Conservation (phyloP, 2,329 filamentous ascomycete genomes). For the Beauveria rudraprayagi region DNA sequence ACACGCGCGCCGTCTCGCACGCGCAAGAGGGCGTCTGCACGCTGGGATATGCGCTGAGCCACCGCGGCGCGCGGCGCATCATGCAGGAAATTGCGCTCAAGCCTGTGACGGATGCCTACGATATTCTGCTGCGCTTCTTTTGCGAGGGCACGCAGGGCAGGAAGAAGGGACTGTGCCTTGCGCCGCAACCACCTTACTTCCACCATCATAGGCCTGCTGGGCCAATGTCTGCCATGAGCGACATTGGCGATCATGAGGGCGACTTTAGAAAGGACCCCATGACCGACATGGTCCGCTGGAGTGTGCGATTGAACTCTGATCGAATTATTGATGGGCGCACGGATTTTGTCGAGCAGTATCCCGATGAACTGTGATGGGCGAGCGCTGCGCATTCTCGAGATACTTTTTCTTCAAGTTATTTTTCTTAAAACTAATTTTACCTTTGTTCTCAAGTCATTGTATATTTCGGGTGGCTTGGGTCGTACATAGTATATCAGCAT, state of each 20-base stretch:
- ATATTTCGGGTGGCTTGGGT: background rate
- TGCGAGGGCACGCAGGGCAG: slow-evolving; percentile 32
- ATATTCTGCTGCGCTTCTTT: slow-evolving; percentile 38
- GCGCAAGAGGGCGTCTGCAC: slow-evolving; percentile 32
- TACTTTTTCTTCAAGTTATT: background rate
- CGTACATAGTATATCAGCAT: too few species aligned
- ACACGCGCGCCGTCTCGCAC: slow-evolving; percentile 38
- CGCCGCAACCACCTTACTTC: slow-evolving; percentile 35
- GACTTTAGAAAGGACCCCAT: slow-evolving; percentile 21
- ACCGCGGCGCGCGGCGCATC: slow-evolving; percentile 33
- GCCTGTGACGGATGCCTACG: slow-evolving; percentile 30
- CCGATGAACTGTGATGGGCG: background rate
- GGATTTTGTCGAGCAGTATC: slow-evolving; percentile 19
- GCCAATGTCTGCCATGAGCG: slow-evolving; percentile 23
- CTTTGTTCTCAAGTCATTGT: background rate
- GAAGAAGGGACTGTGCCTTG: slow-evolving; percentile 30
- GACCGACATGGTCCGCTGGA: slow-evolving; percentile 31
- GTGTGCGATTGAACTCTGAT: slow-evolving; percentile 33
- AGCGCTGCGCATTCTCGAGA: background rate
- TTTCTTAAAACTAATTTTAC: too few species aligned
- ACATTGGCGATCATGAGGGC: slow-evolving; percentile 27
- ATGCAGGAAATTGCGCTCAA: slow-evolving; percentile 36
- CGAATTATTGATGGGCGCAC: slow-evolving; percentile 27
- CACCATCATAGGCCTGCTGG: slow-evolving; percentile 37
- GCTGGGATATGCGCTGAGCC: slow-evolving; percentile 37